Conservation (phyloP, 169 alveolate genomes). For the Theileria orientalis region DNA sequence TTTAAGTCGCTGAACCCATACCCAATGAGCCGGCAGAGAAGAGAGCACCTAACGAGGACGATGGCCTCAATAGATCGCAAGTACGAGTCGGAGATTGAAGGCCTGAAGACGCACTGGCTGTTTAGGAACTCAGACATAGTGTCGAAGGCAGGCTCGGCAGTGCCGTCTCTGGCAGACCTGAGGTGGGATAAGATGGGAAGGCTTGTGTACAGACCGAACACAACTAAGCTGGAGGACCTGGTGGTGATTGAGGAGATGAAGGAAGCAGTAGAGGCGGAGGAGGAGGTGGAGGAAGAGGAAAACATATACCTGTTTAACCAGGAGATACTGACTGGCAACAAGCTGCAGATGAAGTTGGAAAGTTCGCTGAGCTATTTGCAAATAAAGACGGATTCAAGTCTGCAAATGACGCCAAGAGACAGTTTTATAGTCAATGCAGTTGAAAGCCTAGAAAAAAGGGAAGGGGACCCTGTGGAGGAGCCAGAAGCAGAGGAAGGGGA, state of each 20-base stretch:
- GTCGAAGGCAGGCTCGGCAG: slow-evolving; percentile 68
- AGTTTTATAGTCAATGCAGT: too few relatives aligned
- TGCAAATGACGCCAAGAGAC: too few relatives aligned
- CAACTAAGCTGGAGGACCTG: slow-evolving; percentile 10
- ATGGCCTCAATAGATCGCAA: slow-evolving; percentile 81
- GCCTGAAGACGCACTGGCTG: slow-evolving; percentile 78
- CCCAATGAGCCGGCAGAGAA: slow-evolving; percentile 84
- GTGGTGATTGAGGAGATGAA: slow-evolving; percentile 52
- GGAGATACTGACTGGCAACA: background rate
- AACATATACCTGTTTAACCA: background rate
- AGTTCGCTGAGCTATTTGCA: too few relatives aligned
- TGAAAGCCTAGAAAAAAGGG: too few relatives aligned
- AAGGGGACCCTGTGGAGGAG: background rate
- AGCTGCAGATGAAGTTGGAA: too few relatives aligned
- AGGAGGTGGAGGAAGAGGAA: slow-evolving; percentile 31
- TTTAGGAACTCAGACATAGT: slow-evolving; percentile 80
- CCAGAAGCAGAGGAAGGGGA: background rate
- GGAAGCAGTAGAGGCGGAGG: slow-evolving; percentile 49
- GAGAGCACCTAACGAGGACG: slow-evolving; percentile 81
- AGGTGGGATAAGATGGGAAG: slow-evolving; percentile 74
- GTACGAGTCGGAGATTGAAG: slow-evolving; percentile 67
- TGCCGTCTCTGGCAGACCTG: slow-evolving; percentile 74
- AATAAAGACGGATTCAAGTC: too few relatives aligned
- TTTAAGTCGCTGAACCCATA: slow-evolving; percentile 81
- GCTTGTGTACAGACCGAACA: slow-evolving; percentile 64